Evolutionary conservation across 371 early-diverging fungal species (phyloP).

Genomic region (Mucor velutinosus): DNA sequence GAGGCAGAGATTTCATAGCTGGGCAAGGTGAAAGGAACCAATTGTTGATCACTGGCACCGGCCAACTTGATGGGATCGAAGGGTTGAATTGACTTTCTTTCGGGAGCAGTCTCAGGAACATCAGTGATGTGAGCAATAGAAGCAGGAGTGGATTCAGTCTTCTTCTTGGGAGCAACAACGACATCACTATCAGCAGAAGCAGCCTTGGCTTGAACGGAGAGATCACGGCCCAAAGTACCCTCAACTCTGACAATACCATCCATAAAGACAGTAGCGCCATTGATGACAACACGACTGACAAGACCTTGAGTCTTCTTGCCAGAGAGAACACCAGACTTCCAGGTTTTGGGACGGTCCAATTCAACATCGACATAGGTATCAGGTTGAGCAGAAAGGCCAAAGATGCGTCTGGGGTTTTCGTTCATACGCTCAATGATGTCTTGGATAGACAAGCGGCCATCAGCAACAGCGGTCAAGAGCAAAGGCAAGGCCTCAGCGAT

Average conservation of each 20-base stretch:
- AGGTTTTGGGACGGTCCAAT: constrained; percentile 57
- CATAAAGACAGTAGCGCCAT: constrained; percentile 80
- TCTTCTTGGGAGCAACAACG: constrained; percentile 79
- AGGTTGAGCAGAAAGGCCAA: constrained; percentile 83
- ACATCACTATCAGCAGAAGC: constrained; percentile 39
- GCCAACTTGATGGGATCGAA: constrained; percentile 36
- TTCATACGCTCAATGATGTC: constrained; percentile 77
- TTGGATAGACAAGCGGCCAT: constrained; percentile 78
- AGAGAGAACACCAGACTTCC: constrained; percentile 48
- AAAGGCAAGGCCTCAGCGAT: constrained; percentile 79
- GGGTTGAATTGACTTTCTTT: constrained; percentile 21
- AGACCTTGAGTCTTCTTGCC: constrained; percentile 57
- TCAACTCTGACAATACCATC: constrained; percentile 69
- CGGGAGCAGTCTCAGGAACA: constrained; percentile 22
- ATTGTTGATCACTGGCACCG: constrained; percentile 39
- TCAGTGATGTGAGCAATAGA: constrained; percentile 22
- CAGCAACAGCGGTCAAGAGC: constrained; percentile 80
- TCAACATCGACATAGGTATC: constrained; percentile 91
- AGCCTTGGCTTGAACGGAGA: constrained; percentile 54
- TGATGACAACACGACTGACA: constrained; percentile 86
- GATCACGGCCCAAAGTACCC: constrained; percentile 52
- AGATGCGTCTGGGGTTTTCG: constrained; percentile 87
- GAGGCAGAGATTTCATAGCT: constrained; percentile 65
- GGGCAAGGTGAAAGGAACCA: constrained; percentile 36
- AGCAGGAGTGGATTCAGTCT: constrained; percentile 63